phyloP scores from a whole-genome alignment of 2,329 filamentous ascomycete genomes.

The Fusarium domesticum region DNA sequence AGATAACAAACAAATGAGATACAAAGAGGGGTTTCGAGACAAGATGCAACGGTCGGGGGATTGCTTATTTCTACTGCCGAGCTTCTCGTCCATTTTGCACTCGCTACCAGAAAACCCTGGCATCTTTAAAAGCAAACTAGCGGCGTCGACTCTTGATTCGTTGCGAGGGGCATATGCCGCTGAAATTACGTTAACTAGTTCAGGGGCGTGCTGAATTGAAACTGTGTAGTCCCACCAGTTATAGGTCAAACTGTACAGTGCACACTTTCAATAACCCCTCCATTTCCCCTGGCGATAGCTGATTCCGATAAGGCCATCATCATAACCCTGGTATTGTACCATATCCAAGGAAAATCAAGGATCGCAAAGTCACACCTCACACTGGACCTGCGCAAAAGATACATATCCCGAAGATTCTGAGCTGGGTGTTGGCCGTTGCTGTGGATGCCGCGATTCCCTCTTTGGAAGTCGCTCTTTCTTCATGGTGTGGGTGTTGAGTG shows the following conservation, averaged over 20 bases:
- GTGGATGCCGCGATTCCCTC: background rate
- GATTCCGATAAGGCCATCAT: background rate
- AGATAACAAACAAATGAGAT: background rate
- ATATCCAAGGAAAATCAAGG: slow-evolving; percentile 1
- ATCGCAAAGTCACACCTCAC: slow-evolving; percentile 1
- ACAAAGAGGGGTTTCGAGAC: background rate
- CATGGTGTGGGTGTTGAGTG: slow-evolving; percentile 13
- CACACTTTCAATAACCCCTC: slow-evolving; percentile 1
- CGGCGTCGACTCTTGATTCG: slow-evolving; percentile 20
- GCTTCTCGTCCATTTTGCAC: slow-evolving; percentile 13
- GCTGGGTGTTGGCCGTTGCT: background rate
- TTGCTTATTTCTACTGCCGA: slow-evolving; percentile 3
- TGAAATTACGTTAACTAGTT: slow-evolving; percentile 29
- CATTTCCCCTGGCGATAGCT: background rate
- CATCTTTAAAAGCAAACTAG: slow-evolving; percentile 1
- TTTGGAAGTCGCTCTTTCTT: background rate
- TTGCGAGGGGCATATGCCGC: slow-evolving; percentile 26
- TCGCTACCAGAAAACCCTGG: background rate
- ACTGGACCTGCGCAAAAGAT: background rate
- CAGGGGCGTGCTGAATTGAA: slow-evolving; percentile 1
- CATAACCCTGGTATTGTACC: background rate
- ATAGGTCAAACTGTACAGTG: slow-evolving; percentile 11
- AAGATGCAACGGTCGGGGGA: slow-evolving; percentile 6
- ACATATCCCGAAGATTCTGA: background rate
- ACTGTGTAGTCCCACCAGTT: slow-evolving; percentile 20